Evolutionary conservation across 345 rosid species (phyloP).

Genomic region (Hibiscus syriacus): DNA sequence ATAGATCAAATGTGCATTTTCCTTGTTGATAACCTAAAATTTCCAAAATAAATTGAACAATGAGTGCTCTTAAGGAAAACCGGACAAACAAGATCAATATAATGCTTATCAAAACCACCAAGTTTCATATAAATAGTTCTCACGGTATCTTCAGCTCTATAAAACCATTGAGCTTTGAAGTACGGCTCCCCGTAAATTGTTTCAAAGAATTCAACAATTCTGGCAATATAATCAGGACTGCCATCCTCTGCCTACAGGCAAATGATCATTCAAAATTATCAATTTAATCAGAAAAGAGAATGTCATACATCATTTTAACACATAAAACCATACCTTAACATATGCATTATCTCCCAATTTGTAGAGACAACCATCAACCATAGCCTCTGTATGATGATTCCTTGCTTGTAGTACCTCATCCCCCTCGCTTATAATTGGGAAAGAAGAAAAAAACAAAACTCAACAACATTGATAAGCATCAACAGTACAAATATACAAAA

Average conservation of each 20-base stretch:
- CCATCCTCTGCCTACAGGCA: slow-evolving; percentile 43
- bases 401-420: neutral
- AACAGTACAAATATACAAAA: neutral
- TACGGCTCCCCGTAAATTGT: slow-evolving; percentile 26
- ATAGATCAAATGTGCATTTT: slow-evolving; percentile 18
- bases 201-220: slow-evolving; percentile 55
- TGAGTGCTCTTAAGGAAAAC: neutral
- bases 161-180: slow-evolving; percentile 76
- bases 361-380: neutral
- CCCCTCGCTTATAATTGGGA: neutral
- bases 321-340: slow-evolving; percentile 1
- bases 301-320: neutral
- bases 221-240: slow-evolving; percentile 37
- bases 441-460: neutral
- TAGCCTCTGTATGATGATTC: neutral
- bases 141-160: slow-evolving; percentile 66
- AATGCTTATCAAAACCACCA: neutral
- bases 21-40: slow-evolving; percentile 40
- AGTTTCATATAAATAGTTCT: slow-evolving; percentile 6
- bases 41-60: neutral
- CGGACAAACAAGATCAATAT: neutral
- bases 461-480: neutral
- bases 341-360: slow-evolving; percentile 4
- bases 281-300: neutral
- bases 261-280: neutral